Evolutionary conservation across 169 alveolate genomes (phyloP), one percentile per base, ranked within the genome.

Genomic region (Plasmodium ovale): DNA sequence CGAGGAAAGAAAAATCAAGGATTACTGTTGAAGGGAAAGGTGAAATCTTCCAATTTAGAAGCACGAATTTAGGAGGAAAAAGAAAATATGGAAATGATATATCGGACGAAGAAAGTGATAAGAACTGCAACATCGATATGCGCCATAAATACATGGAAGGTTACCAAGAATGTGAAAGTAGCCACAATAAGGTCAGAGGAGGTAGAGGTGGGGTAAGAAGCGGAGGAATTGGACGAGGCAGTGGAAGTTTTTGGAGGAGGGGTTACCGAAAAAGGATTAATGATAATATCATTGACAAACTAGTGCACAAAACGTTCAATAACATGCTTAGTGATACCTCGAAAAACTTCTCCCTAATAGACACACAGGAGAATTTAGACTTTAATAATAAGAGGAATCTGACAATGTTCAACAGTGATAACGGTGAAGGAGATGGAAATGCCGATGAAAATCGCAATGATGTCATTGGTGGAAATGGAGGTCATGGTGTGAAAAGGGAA

Each of bases 361-460:
- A 0, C 19, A 19, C 51, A 19, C 16, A n/a, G n/a, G n/a, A 21
- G 49, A 14, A 6, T 35, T 19, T 51, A 12, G 42, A 33, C 19
- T 9, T 16, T 27, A 69, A 54, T 19, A 53, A 44, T 69, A 69
- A 69, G 44, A 69, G 82, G 29, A 47, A 44, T 21, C 3, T 21
- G 4, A 53, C 82, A 4, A 16, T 65, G 73, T 69, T 27, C 44
- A 31, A 37, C 25, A 31, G 44, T 35, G 47, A 16, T 69, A n/a
- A 35, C 49, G 16, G 44, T 42, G 64, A 47, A 25, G 31, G 67
- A 69, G 16, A n/a, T 2, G 14, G n/a, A 31, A 49, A 69, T n/a
- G n/a, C n/a, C n/a, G n/a, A n/a, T n/a, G n/a, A n/a, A n/a, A n/a
- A n/a, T n/a, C n/a, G n/a, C n/a, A n/a, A n/a, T n/a, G n/a, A n/a